phyloP scores from a whole-genome alignment of 2,329 filamentous ascomycete species.

The Pestalotiopsis fici region DNA sequence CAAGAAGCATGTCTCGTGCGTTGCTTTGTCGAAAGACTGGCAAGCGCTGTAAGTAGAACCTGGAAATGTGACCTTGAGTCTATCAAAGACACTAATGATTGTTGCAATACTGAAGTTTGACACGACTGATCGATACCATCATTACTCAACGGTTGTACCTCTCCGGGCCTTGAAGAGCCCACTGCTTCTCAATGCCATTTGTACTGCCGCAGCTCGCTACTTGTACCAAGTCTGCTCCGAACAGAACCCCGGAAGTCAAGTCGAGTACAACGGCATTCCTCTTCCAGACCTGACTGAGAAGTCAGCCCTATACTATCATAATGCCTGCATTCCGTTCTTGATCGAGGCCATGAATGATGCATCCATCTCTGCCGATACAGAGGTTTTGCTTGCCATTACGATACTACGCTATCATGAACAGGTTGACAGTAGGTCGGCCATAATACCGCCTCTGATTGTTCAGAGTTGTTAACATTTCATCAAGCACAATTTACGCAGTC shows the following conservation, averaged over 20 bases:
- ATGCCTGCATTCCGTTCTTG: background rate
- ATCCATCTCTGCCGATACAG: background rate
- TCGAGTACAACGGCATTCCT: background rate
- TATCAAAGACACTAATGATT: background rate
- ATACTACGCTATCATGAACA: background rate
- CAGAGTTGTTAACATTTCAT: background rate
- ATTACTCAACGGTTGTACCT: background rate
- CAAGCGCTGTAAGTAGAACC: background rate
- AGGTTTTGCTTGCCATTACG: background rate
- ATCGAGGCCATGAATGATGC: background rate
- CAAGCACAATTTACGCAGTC: background rate
- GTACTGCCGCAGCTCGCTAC: background rate
- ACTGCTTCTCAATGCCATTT: background rate
- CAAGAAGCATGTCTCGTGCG: background rate
- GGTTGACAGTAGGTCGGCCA: background rate
- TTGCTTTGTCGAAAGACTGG: background rate
- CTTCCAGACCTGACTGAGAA: background rate
- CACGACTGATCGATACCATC: background rate
- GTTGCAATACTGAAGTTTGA: background rate
- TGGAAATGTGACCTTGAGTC: background rate
- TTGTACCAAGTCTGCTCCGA: background rate
- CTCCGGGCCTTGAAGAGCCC: background rate
- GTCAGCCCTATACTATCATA: background rate
- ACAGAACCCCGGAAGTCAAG: background rate
- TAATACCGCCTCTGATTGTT: background rate